Conservation (phyloP, 2,329 filamentous ascomycete genomes). For the Acarospora socialis region DNA sequence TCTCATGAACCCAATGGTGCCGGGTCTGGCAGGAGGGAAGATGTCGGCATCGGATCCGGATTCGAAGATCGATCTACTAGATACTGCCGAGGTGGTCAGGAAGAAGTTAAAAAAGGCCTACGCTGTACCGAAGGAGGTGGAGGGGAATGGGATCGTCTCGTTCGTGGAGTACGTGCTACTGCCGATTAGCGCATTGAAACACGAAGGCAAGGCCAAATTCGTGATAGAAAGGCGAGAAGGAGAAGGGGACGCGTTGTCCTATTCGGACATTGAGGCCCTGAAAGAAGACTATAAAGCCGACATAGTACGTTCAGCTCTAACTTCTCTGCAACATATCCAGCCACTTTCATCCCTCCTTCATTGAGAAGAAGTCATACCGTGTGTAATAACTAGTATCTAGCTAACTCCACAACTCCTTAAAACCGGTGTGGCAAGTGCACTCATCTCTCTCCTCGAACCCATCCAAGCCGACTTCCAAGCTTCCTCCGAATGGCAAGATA, state of each 20-base stretch:
- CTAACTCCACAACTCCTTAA: conserved; percentile 81
- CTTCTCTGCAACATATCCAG: conserved; percentile 10
- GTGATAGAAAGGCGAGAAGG: conserved; percentile 46
- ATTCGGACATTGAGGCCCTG: conserved; percentile 60
- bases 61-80: conserved; percentile 89
- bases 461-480: conserved; percentile 61
- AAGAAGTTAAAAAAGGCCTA: conserved; percentile 82
- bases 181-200: conserved; percentile 52
- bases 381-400: conserved; percentile 21
- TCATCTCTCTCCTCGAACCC: conserved; percentile 60
- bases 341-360: not conserved
- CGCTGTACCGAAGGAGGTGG: conserved; percentile 58
- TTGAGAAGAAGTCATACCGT: not conserved
- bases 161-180: conserved; percentile 82
- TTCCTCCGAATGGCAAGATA: conserved; percentile 65
- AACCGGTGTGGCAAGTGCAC: conserved; percentile 59
- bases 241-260: conserved; percentile 62
- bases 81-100: conserved; percentile 55
- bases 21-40: conserved; percentile 69
- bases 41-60: conserved; percentile 56
- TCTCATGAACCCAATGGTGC: conserved; percentile 77
- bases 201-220: conserved; percentile 44
- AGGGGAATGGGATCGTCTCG: conserved; percentile 74
- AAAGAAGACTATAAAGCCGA: conserved; percentile 70
- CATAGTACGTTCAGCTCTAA: conserved; percentile 38